Conservation (phyloP, 495 filamentous ascomycete species). For the Aspergillus olivimuriae region DNA sequence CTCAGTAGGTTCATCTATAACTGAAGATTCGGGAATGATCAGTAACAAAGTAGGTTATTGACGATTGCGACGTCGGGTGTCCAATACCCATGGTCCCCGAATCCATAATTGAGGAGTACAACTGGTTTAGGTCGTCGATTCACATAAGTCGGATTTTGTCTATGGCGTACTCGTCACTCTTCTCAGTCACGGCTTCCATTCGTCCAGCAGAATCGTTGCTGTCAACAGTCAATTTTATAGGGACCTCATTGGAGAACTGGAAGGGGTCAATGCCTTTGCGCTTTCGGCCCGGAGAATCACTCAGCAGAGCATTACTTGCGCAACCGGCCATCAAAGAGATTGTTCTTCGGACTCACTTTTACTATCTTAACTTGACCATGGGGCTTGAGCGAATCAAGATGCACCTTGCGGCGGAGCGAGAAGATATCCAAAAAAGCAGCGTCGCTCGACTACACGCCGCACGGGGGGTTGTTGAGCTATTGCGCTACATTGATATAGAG, state of each 20-base stretch:
- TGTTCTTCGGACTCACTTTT: constrained; percentile 3
- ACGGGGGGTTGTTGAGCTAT: constrained; percentile 18
- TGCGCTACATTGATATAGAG: constrained; percentile 19
- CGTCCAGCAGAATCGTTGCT: constrained; percentile 11
- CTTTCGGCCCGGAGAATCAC: constrained; percentile 17
- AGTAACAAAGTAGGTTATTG: constrained; percentile 4
- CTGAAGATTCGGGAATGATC: background rate
- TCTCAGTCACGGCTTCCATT: constrained; percentile 20
- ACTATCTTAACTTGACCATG: constrained; percentile 21
- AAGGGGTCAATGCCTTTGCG: constrained; percentile 17
- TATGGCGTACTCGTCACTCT: constrained; percentile 18
- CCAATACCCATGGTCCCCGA: constrained; percentile 20
- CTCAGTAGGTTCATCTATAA: constrained; percentile 14
- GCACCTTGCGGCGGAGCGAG: constrained; percentile 7
- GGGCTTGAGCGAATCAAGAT: constrained; percentile 19
- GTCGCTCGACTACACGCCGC: constrained; percentile 8
- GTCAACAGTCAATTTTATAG: constrained; percentile 14
- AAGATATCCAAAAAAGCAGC: constrained; percentile 6
- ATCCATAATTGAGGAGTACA: constrained; percentile 18
- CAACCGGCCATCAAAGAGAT: constrained; percentile 1
- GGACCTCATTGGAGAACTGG: constrained; percentile 20
- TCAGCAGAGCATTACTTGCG: background rate
- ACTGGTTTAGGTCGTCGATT: constrained; percentile 22
- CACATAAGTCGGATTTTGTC: constrained; percentile 23
- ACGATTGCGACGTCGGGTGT: constrained; percentile 22